Percentiles rank a stretch among this genome's conserved stretches.
Conservation (phyloP, 2,329 filamentous ascomycete genomes). For the Sarocladium strictum region DNA sequence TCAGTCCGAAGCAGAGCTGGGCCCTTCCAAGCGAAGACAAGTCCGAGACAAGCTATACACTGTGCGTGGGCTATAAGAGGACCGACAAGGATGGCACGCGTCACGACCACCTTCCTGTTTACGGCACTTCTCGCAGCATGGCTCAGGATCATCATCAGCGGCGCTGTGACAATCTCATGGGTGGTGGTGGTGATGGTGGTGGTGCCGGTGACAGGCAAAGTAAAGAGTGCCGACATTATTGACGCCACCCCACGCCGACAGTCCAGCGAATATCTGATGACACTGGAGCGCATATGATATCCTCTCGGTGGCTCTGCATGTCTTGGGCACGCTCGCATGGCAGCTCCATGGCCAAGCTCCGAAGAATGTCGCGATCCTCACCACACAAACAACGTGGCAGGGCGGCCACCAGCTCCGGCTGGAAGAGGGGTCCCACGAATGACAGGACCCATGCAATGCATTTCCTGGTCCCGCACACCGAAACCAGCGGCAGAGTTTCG, state of each 20-base stretch:
- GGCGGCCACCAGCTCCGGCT: too few relatives aligned
- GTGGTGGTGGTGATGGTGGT: neutral
- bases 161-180: neutral
- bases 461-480: too few relatives aligned
- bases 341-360: neutral
- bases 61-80: neutral
- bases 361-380: neutral
- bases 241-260: neutral
- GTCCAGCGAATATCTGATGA: neutral
- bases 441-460: too few relatives aligned
- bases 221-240: neutral
- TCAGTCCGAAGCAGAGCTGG: neutral
- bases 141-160: neutral
- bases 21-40: neutral
- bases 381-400: too few relatives aligned
- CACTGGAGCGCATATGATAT: neutral
- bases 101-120: neutral
- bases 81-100: neutral
- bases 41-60: neutral
- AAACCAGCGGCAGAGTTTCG: too few relatives aligned
- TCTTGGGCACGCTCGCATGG: neutral
- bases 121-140: neutral
- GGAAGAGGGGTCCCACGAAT: too few relatives aligned
- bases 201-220: neutral
- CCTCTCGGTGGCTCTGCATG: neutral